phyloP scores from a whole-genome alignment of 768 basidiomycete genomes.

The Lyophyllum shimeji region DNA sequence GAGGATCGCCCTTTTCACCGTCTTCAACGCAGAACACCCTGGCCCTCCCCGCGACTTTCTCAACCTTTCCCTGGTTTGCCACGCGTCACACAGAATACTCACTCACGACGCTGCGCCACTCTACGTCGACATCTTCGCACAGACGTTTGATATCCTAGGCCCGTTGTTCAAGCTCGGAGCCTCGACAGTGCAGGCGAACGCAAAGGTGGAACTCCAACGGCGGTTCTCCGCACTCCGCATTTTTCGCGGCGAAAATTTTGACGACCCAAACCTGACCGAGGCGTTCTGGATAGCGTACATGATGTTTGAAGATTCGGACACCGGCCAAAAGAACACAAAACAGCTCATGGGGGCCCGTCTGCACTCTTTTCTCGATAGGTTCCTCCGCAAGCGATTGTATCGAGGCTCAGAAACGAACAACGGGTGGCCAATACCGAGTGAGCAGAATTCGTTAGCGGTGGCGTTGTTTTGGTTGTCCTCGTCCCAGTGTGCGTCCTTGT shows the following conservation, averaged over 20 bases:
- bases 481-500: constrained; percentile 31
- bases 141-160: constrained; percentile 49
- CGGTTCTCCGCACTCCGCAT: constrained; percentile 45
- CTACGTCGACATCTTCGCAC: constrained; percentile 39
- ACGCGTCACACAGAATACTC: constrained; percentile 26
- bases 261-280: constrained; percentile 37
- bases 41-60: constrained; percentile 33
- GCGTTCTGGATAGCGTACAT: constrained; percentile 53
- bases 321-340: constrained; percentile 42
- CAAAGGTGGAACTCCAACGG: constrained; percentile 43
- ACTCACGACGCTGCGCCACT: constrained; percentile 25
- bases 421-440: constrained; percentile 51
- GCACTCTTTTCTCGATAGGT: constrained; percentile 37
- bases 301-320: constrained; percentile 58
- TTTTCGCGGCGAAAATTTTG: constrained; percentile 37
- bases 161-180: constrained; percentile 37
- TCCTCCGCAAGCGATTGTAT: constrained; percentile 39
- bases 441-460: constrained; percentile 44
- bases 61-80: constrained; percentile 32
- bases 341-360: constrained; percentile 47
- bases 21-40: constrained; percentile 22
- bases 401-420: constrained; percentile 34
- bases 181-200: constrained; percentile 26
- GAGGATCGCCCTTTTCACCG: constrained; percentile 31
- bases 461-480: constrained; percentile 48